These are phyloP conservation scores for Monilinia fructicola DNA, from an alignment of 2,329 filamentous ascomycete genomes.

Conservation along the genomic window DNA sequence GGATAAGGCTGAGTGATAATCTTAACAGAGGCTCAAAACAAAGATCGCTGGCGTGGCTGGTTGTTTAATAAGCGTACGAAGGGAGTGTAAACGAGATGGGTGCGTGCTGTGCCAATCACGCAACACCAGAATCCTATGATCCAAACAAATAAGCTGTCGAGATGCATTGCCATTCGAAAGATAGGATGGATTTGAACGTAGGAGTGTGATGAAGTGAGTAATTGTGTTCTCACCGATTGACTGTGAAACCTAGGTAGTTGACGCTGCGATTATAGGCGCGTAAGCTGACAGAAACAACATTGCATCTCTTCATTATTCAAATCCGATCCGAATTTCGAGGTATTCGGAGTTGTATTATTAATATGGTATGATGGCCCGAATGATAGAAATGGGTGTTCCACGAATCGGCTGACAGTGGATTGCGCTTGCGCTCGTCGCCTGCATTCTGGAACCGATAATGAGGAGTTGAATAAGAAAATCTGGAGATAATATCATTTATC, in stretches of 20 bases:
- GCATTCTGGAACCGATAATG: slow-evolving; percentile 18
- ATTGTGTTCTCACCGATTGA: background rate
- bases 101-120: background rate
- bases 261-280: slow-evolving; percentile 4
- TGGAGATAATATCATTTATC: background rate
- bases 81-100: slow-evolving; percentile 11
- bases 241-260: background rate
- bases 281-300: background rate
- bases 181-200: background rate
- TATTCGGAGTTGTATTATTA: slow-evolving; percentile 6
- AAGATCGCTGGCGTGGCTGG: slow-evolving; percentile 3
- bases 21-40: background rate
- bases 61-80: background rate
- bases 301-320: background rate
- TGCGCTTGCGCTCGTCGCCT: background rate
- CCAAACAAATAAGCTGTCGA: background rate
- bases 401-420: slow-evolving; percentile 8
- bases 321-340: background rate
- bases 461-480: background rate
- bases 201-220: background rate
- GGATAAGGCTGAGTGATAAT: slow-evolving; percentile 14
- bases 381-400: slow-evolving; percentile 1
- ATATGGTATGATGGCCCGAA: background rate
- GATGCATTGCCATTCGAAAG: background rate
- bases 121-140: background rate